These are phyloP conservation scores for Irpex sp. DNA, from an alignment of 1,284 basidiomycete genomes.

Conservation along the genomic window DNA sequence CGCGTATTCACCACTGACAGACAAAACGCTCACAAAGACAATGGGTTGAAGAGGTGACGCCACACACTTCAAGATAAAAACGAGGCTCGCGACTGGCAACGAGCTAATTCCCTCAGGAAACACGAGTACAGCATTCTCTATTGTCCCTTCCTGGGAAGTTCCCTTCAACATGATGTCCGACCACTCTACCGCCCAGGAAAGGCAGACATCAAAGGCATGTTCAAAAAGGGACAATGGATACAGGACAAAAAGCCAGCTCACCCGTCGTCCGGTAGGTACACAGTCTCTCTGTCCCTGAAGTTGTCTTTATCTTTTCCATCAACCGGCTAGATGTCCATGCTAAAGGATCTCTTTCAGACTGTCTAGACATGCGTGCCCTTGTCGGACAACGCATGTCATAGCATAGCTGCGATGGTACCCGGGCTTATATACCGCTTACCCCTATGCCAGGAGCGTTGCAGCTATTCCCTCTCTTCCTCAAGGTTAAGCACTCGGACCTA, in stretches of 20 bases:
- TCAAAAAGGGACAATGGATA: conserved; percentile 1
- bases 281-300: neutral
- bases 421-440: neutral
- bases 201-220: neutral
- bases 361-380: neutral
- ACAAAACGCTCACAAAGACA: neutral
- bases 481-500: neutral
- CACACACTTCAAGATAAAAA: neutral
- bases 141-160: neutral
- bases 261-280: neutral
- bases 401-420: neutral
- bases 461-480: neutral
- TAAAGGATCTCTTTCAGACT: neutral
- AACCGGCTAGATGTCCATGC: neutral
- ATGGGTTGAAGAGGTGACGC: neutral
- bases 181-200: neutral
- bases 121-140: neutral
- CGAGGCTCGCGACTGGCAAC: neutral
- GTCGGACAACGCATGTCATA: neutral
- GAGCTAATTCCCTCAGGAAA: neutral
- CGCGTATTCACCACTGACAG: neutral
- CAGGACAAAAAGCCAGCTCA: neutral
- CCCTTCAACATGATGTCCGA: neutral
- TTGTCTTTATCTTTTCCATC: neutral
- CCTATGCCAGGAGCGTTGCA: neutral